Evolutionary conservation across 2,329 filamentous ascomycete genomes (phyloP), one percentile per base, ranked within the genome.

Genomic region (Catunica adiposa): DNA sequence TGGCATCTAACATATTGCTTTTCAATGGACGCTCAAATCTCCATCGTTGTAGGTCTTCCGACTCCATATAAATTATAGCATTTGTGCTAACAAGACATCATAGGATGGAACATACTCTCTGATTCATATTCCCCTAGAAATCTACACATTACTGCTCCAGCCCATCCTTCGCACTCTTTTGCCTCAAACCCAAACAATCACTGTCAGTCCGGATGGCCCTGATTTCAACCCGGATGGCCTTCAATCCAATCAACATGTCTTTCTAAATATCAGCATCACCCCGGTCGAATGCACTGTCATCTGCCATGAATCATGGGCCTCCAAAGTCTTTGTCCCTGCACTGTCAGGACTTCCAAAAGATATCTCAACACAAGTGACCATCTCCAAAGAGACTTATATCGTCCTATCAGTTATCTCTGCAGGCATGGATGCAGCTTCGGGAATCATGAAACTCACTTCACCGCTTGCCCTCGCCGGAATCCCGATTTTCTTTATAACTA

Each of bases 401-500:
- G 85, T 89, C 34, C 86, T 97, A 66, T 88, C 89, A 60, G 87
- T 98, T 59, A 87, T 88, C 60, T 89, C 86, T 60, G 85, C 89
- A 62, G 89, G 89, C 6, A 82, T 95, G 62, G 89, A 96, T 65
- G 89, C 90, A 8, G 89, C 89, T 5, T 88, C 89, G 62, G 80
- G 89, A 56, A 90, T 98, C 5, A 79, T 96, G 62, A 90, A 97
- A 65, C 70, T 98, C 59, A 96, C 89, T 6, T 89, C 83, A 54
- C 92, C 90, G 3, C 75, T 97, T 31, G 90, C 92, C 26, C 76
- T 96, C 66, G 90, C 90, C 52, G 87, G 88, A 62, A 92, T 97
- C 54, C 86, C 90, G 54, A 94, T 98, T 65, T 96, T 97, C 73
- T 97, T 97, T 76, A 94, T 96, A 67, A 96, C 90, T 2, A 96